phyloP scores from a whole-genome alignment of 2,329 filamentous ascomycete genomes.

The Botryotinia narcissicola region DNA sequence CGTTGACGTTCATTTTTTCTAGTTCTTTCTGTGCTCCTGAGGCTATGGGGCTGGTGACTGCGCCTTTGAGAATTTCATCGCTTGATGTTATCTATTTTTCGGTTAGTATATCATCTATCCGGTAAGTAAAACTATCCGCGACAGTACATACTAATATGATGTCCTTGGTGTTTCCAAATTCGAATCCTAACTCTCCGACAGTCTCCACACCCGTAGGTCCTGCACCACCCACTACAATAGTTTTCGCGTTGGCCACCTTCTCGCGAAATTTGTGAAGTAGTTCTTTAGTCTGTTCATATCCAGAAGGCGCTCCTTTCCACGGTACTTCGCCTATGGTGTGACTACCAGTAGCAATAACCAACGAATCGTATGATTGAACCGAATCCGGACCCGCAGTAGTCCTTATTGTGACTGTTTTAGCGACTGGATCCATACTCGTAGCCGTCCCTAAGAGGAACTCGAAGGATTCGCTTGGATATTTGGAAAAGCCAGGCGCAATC shows the following conservation, averaged over 20 bases:
- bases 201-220: constrained; percentile 40
- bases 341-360: constrained; percentile 56
- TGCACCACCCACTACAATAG: constrained; percentile 39
- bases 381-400: constrained; percentile 37
- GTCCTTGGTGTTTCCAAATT: constrained; percentile 33
- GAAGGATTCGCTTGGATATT: constrained; percentile 49
- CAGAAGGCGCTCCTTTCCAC: constrained; percentile 44
- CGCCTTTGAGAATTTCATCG: constrained; percentile 25
- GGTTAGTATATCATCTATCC: neutral
- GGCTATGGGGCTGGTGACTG: constrained; percentile 25
- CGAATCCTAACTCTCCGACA: constrained; percentile 32
- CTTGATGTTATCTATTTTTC: constrained; percentile 29
- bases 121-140: neutral
- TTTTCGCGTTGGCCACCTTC: constrained; percentile 30
- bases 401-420: constrained; percentile 45
- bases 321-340: constrained; percentile 46
- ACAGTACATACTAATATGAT: constrained; percentile 29
- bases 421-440: constrained; percentile 43
- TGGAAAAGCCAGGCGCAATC: constrained; percentile 46
- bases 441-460: constrained; percentile 54
- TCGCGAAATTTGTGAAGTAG: constrained; percentile 31
- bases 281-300: constrained; percentile 36
- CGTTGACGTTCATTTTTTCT: constrained; percentile 51
- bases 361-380: constrained; percentile 47
- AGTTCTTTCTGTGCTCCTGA: constrained; percentile 48